phyloP scores from a whole-genome alignment of 2,329 filamentous ascomycete genomes.

The Fusarium sp. region DNA sequence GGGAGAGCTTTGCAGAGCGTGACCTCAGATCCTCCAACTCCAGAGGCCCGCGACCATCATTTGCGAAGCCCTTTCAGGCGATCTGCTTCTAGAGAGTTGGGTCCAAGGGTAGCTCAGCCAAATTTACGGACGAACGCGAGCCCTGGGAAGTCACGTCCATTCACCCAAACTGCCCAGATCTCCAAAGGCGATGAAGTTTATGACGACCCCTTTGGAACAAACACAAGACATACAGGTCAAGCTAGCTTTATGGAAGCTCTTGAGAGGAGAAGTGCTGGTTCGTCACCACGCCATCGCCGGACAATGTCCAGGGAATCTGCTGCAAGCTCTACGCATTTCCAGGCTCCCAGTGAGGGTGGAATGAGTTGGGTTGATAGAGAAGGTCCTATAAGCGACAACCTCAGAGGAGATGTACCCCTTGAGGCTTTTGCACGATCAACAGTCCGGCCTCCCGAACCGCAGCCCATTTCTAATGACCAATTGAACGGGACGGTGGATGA shows the following conservation, averaged over 20 bases:
- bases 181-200: slow-evolving; percentile 23
- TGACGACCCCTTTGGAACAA: slow-evolving; percentile 45
- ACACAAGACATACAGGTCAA: slow-evolving; percentile 42
- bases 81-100: slow-evolving; percentile 49
- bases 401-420: slow-evolving; percentile 49
- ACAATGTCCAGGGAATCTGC: slow-evolving; percentile 40
- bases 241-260: slow-evolving; percentile 47
- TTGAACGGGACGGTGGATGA: slow-evolving; percentile 28
- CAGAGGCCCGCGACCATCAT: slow-evolving; percentile 59
- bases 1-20: slow-evolving; percentile 66
- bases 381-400: slow-evolving; percentile 48
- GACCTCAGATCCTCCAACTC: slow-evolving; percentile 67
- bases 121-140: slow-evolving; percentile 43
- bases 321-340: slow-evolving; percentile 47
- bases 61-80: slow-evolving; percentile 65
- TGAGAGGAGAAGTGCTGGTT: slow-evolving; percentile 38
- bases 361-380: slow-evolving; percentile 56
- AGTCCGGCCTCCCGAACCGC: neutral
- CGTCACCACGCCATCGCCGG: slow-evolving; percentile 14
- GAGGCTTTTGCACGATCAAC: slow-evolving; percentile 37
- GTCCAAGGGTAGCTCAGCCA: slow-evolving; percentile 41
- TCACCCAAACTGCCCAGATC: slow-evolving; percentile 12
- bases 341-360: slow-evolving; percentile 47
- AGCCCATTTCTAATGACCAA: slow-evolving; percentile 8
- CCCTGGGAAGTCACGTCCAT: slow-evolving; percentile 39